These are phyloP conservation scores for Fusarium oxysporum DNA, from an alignment of 2,329 filamentous ascomycete species.

Conservation along the genomic window DNA sequence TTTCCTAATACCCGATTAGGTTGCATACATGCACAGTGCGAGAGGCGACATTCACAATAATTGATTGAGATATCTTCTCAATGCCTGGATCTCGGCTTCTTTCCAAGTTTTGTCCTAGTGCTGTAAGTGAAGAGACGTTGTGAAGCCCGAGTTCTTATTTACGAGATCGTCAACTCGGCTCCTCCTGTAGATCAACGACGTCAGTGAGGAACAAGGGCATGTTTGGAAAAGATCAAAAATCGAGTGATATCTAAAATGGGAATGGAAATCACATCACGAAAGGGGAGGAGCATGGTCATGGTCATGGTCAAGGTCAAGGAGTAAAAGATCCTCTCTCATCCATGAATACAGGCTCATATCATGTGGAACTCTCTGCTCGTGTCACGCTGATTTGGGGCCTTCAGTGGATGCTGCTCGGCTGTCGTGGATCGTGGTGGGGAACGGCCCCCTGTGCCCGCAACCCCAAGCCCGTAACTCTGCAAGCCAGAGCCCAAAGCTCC, in stretches of 20 bases:
- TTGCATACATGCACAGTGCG: conserved; percentile 28
- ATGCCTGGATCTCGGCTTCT: conserved; percentile 9
- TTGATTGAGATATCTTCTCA: neutral
- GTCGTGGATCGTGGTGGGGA: conserved; percentile 28
- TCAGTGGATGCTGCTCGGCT: conserved; percentile 20
- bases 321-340: conserved; percentile 8
- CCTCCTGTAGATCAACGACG: conserved; percentile 37
- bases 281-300: neutral
- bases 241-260: conserved; percentile 9
- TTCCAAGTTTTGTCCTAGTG: conserved; percentile 26
- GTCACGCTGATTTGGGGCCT: conserved; percentile 1
- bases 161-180: conserved; percentile 14
- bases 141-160: conserved; percentile 28
- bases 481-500: conserved; percentile 1
- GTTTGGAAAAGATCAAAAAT: conserved; percentile 11
- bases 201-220: conserved; percentile 25
- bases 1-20: conserved; percentile 17
- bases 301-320: conserved; percentile 1
- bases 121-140: conserved; percentile 17
- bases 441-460: conserved; percentile 35
- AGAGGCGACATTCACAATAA: neutral
- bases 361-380: conserved; percentile 21
- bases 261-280: conserved; percentile 2
- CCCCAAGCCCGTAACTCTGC: conserved; percentile 28
- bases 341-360: conserved; percentile 10